Evolutionary conservation across 345 rosid species (phyloP).

Genomic region (Aurinia saxatilis): DNA sequence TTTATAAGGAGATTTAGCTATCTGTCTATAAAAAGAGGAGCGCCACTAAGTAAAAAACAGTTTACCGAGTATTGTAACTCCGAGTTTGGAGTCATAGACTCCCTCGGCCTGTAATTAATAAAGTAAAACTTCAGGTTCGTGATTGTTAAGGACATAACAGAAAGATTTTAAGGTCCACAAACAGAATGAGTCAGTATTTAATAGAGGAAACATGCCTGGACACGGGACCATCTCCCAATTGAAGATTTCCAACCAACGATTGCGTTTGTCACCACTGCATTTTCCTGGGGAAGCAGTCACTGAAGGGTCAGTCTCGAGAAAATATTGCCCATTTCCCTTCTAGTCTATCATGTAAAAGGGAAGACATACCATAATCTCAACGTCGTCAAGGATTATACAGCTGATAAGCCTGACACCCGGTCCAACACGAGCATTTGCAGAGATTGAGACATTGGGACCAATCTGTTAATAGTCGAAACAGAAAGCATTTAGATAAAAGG

Average conservation of each 20-base stretch:
- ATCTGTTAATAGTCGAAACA: conserved; percentile 44
- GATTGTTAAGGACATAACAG: neutral
- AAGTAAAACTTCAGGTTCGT: conserved; percentile 11
- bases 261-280: conserved; percentile 78
- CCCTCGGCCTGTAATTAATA: conserved; percentile 67
- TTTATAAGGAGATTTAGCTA: neutral
- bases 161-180: conserved; percentile 2
- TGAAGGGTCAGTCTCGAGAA: conserved; percentile 10
- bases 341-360: neutral
- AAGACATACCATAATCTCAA: conserved; percentile 68
- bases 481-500: neutral
- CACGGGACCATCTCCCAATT: conserved; percentile 91
- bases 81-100: conserved; percentile 77
- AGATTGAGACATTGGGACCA: conserved; percentile 87
- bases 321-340: neutral
- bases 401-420: conserved; percentile 88
- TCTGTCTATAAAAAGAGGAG: neutral
- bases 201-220: conserved; percentile 46
- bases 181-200: conserved; percentile 1
- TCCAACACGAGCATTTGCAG: conserved; percentile 91
- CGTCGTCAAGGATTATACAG: conserved; percentile 88
- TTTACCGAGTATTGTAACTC: conserved; percentile 87
- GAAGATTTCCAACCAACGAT: conserved; percentile 95
- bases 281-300: conserved; percentile 48
- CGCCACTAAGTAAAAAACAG: neutral